A percentile compares a stretch with the other conserved stretches of the same genome.
Conservation (phyloP, 768 basidiomycete species). For the Suillus variegatus region DNA sequence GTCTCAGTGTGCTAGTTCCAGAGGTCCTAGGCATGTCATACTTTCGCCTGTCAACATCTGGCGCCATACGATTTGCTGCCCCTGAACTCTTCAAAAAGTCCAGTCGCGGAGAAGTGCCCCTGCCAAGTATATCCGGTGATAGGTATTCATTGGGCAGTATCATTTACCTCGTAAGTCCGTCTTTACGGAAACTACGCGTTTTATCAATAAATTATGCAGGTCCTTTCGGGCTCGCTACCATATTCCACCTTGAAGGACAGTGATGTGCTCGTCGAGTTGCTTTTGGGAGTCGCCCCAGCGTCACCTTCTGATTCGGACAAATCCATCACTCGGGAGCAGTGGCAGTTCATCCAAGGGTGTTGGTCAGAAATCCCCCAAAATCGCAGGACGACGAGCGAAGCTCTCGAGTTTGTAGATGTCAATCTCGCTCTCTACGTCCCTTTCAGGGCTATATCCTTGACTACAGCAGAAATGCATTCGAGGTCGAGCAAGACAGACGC, state of each 20-base stretch:
- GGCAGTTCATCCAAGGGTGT: slow-evolving; percentile 6
- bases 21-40: slow-evolving; percentile 33
- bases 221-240: slow-evolving; percentile 8
- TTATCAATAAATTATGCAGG: not conserved
- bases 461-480: not conserved
- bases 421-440: slow-evolving; percentile 2
- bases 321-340: slow-evolving; percentile 3
- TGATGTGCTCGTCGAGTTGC: slow-evolving; percentile 6
- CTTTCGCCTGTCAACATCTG: slow-evolving; percentile 27
- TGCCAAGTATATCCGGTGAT: slow-evolving; percentile 34
- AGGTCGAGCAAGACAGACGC: slow-evolving; percentile 1
- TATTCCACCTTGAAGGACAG: slow-evolving; percentile 6
- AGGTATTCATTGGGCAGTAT: slow-evolving; percentile 41
- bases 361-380: slow-evolving; percentile 16
- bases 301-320: not conserved
- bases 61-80: slow-evolving; percentile 9
- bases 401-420: slow-evolving; percentile 3
- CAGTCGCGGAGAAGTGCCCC: not conserved
- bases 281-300: slow-evolving; percentile 1
- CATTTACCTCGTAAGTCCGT: slow-evolving; percentile 5
- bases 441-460: slow-evolving; percentile 1
- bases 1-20: slow-evolving; percentile 38
- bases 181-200: not conserved
- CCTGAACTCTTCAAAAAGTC: slow-evolving; percentile 8
- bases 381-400: not conserved